Evolutionary conservation across 306 rosid genomes (phyloP).

Genomic region (Trifolium subterraneum): DNA sequence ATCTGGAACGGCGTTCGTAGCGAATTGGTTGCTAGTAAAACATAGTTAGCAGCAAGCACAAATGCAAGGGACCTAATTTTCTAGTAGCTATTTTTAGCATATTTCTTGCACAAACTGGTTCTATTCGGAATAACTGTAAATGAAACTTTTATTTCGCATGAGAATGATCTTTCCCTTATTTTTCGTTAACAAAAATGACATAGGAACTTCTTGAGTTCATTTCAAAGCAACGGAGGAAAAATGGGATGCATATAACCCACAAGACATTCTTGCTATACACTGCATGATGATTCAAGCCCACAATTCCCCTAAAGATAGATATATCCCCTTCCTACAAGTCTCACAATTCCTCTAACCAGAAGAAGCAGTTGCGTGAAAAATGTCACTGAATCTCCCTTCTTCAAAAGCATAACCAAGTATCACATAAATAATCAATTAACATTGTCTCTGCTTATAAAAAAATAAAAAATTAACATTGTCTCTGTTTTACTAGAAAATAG

Average conservation of each 20-base stretch:
- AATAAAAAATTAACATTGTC: too few species aligned
- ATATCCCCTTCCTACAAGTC: conserved; percentile 86
- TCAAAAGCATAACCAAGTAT: conserved; percentile 72
- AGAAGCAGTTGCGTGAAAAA: conserved; percentile 72
- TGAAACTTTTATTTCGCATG: conserved; percentile 17
- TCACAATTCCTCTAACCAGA: conserved; percentile 98
- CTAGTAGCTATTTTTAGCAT: too few species aligned
- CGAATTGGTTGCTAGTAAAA: too few species aligned
- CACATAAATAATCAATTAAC: conserved; percentile 51
- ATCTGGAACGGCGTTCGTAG: too few species aligned
- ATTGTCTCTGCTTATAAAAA: too few species aligned
- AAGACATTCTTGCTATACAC: conserved; percentile 19
- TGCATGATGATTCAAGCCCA: conserved; percentile 21
- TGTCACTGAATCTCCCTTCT: conserved; percentile 95
- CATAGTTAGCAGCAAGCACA: too few species aligned
- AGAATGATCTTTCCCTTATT: conserved; percentile 23
- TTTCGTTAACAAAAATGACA: conserved; percentile 17
- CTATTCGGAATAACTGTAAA: conserved; percentile 33
- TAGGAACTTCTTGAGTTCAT: conserved; percentile 31
- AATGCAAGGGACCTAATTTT: too few species aligned
- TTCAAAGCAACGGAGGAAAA: conserved; percentile 19
- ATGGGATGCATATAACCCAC: conserved; percentile 28
- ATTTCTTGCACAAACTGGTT: conserved; percentile 28
- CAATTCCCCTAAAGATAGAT: conserved; percentile 74
- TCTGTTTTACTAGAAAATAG: too few species aligned